Base-by-base conservation (phyloP, 495 filamentous ascomycete species). In the Penicillium atrosanguineum region DNA sequence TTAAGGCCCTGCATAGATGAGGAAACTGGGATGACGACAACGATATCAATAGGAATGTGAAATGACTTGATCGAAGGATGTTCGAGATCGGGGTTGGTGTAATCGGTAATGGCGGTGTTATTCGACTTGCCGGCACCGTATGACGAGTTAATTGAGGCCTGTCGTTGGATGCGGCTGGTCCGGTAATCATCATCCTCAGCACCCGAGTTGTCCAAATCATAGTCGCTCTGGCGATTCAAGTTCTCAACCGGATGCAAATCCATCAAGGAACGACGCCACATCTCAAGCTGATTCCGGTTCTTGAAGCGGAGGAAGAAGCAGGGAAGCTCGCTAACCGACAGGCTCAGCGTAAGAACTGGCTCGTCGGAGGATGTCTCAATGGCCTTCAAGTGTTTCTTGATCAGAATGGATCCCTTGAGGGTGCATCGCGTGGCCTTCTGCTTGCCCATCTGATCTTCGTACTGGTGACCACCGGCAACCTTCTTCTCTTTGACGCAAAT, bases 401-500 rank as follows among this genome's bases (percentile, higher is more conserved):
- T 99, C 47, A 97, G 77, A 50, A 99, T 99, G 3, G 95, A 97
- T 7, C 94, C 94, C 72, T 99, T 99, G 31, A 99, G 75, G 7
- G 91, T 96, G 72, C 86, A 96, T 48, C 90, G 84, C 4, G 80
- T 85, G 7, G 79, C 69, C 67, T 88, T 94, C 42, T 74, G 78
- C 61, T 75, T 78, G 23, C 76, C 65, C n/a, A 70, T 67, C 5
- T 84, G 31, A 15, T 34, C 82, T 28, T 79, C 75, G 21, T 73
- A 74, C 23, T 82, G 81, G 36, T 83, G 81, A 57, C 86, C 79
- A 7, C 80, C 77, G 4, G 75, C 57, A 23, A 78, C 69, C 69
- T 91, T 95, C 80, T 96, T 97, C 65, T 97, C 94, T 71, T 97
- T 99, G 53, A 97, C 91, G 67, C 94, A 99, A 57, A 99, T 99